phyloP scores from a whole-genome alignment of 129 eudicot species.

The Flaveria sonorensis region DNA sequence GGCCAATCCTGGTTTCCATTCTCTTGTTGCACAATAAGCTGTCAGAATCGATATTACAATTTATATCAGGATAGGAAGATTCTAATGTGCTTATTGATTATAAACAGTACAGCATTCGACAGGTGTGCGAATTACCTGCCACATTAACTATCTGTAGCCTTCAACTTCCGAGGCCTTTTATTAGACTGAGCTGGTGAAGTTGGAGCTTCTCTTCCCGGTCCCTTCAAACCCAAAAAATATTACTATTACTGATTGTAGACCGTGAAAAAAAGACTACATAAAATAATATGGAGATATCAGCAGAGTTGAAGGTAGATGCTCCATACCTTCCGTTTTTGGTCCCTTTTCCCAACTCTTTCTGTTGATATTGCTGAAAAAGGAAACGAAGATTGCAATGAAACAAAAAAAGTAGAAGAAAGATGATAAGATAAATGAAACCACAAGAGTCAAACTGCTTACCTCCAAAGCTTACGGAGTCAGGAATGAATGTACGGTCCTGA shows the following conservation, averaged over 20 bases:
- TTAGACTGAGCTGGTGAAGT: conserved; percentile 89
- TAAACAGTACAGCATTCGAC: neutral
- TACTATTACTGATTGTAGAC: neutral
- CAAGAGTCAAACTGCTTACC: conserved; percentile 44
- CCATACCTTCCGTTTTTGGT: conserved; percentile 90
- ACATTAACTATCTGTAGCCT: conserved; percentile 67
- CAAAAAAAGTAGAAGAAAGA: neutral
- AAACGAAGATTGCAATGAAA: neutral
- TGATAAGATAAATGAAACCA: neutral
- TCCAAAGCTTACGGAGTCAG: conserved; percentile 77
- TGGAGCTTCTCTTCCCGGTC: conserved; percentile 87
- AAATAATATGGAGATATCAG: neutral
- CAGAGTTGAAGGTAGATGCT: neutral
- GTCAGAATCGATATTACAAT: conserved; percentile 15
- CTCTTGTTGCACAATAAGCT: conserved; percentile 12
- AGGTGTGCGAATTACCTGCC: conserved; percentile 20
- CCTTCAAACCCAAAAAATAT: conserved; percentile 46
- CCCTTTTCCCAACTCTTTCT: conserved; percentile 81
- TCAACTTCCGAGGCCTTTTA: conserved; percentile 83
- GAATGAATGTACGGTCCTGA: conserved; percentile 77
- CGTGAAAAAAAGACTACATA: neutral
- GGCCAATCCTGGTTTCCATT: conserved; percentile 4
- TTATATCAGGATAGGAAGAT: conserved; percentile 11
- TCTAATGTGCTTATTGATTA: neutral
- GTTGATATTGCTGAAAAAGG: conserved; percentile 49